phyloP scores from a whole-genome alignment of 306 rosid genomes.

The Delonix regia region DNA sequence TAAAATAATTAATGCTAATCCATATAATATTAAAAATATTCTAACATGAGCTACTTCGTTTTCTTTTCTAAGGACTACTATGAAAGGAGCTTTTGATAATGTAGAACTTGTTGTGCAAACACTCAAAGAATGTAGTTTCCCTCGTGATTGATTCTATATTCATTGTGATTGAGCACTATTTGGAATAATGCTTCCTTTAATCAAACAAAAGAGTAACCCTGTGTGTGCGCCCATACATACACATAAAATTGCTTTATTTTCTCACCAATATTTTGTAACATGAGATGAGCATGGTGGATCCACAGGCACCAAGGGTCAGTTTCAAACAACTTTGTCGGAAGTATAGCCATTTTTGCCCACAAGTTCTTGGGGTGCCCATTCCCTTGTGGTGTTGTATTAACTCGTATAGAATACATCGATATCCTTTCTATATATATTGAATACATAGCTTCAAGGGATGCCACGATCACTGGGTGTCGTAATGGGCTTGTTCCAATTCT shows the following conservation, averaged over 20 bases:
- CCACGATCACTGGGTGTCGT: constrained; percentile 78
- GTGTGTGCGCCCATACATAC: constrained; percentile 36
- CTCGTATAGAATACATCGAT: constrained; percentile 58
- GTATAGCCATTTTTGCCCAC: background rate
- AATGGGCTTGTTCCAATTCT: constrained; percentile 74
- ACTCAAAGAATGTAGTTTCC: constrained; percentile 58
- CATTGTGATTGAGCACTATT: constrained; percentile 75
- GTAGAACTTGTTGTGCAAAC: constrained; percentile 60
- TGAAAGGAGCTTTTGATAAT: constrained; percentile 72
- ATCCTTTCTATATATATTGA: constrained; percentile 61
- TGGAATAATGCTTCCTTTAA: constrained; percentile 78
- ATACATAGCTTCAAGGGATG: constrained; percentile 72
- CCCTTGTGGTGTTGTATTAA: constrained; percentile 31
- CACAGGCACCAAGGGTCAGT: constrained; percentile 23
- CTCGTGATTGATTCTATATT: constrained; percentile 63
- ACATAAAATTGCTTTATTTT: background rate
- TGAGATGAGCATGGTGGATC: background rate
- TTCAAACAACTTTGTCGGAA: background rate
- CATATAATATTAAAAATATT: too few species aligned
- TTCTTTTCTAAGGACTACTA: constrained; percentile 61
- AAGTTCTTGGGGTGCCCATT: too few species aligned
- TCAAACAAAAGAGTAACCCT: constrained; percentile 47
- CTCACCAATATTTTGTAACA: background rate
- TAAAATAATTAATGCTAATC: too few species aligned
- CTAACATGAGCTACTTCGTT: too few species aligned